phyloP scores from a whole-genome alignment of 2,329 filamentous ascomycete genomes.

The Pseudopithomyces maydicus region DNA sequence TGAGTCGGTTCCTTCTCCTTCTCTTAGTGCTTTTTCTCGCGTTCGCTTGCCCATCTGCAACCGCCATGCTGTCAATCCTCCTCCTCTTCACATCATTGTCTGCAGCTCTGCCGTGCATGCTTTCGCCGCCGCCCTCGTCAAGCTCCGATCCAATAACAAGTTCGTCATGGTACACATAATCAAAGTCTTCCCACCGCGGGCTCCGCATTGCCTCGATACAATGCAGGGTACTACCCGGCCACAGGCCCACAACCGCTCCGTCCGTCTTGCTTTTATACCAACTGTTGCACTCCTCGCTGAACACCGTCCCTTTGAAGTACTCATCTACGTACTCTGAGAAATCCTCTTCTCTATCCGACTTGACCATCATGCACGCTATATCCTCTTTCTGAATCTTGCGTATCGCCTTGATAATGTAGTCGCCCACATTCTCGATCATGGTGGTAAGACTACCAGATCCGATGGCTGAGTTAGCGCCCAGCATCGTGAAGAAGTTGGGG shows the following conservation, averaged over 20 bases:
- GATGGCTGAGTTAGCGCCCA: constrained; percentile 49
- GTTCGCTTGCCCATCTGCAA: neutral
- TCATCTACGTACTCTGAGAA: constrained; percentile 38
- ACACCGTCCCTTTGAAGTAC: constrained; percentile 42
- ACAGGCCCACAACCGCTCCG: constrained; percentile 37
- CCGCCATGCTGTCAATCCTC: constrained; percentile 5
- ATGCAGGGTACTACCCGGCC: constrained; percentile 41
- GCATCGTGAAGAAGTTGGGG: constrained; percentile 51
- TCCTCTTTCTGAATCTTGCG: constrained; percentile 52
- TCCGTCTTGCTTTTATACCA: constrained; percentile 41
- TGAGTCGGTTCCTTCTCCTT: constrained; percentile 32
- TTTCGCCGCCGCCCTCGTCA: neutral
- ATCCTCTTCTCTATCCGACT: constrained; percentile 31
- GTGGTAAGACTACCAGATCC: constrained; percentile 47
- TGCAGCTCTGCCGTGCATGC: neutral
- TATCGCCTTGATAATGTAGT: constrained; percentile 47
- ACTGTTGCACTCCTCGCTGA: constrained; percentile 38
- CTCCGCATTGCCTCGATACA: constrained; percentile 39
- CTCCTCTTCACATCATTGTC: constrained; percentile 9
- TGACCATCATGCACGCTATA: constrained; percentile 43
- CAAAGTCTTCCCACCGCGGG: constrained; percentile 43
- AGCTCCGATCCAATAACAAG: constrained; percentile 1
- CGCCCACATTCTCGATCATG: constrained; percentile 48
- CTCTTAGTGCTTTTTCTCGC: constrained; percentile 11
- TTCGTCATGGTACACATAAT: constrained; percentile 34